Conservation (phyloP, 192 early-diverging fungal genomes). For the Chytriomyces sp. region DNA sequence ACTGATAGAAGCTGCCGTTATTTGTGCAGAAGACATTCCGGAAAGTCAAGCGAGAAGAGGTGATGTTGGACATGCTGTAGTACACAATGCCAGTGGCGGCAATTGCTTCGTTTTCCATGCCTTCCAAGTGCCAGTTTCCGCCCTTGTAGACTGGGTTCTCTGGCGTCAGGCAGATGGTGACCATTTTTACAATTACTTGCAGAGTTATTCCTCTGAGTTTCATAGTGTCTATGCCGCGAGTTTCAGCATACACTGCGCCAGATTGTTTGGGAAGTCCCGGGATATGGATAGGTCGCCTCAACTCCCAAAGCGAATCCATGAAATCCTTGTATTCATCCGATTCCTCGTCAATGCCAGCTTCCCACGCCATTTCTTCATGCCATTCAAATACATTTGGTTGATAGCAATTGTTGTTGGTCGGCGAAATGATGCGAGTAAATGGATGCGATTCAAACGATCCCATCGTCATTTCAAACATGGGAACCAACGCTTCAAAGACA, state of each 20-base stretch:
- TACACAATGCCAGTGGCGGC: conserved; percentile 77
- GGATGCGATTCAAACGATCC: not conserved
- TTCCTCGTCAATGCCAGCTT: no score
- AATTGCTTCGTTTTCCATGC: conserved; percentile 72
- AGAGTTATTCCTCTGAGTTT: conserved; percentile 45
- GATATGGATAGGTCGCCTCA: conserved; percentile 2
- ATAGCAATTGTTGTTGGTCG: conserved; percentile 5
- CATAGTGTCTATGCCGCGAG: conserved; percentile 36
- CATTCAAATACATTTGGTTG: conserved; percentile 2
- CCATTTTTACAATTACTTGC: conserved; percentile 75
- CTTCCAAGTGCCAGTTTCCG: conserved; percentile 74
- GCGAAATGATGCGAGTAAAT: not conserved
- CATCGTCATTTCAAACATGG: conserved; percentile 61
- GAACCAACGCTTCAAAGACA: conserved; percentile 62
- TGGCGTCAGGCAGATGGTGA: conserved; percentile 69
- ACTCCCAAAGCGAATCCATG: conserved; percentile 31
- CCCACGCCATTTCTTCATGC: not conserved
- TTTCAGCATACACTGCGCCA: no score
- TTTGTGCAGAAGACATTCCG: conserved; percentile 33
- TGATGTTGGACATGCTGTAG: conserved; percentile 73
- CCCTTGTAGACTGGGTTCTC: conserved; percentile 63
- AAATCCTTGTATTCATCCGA: conserved; percentile 24
- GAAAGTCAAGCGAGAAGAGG: conserved; percentile 63
- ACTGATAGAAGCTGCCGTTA: conserved; percentile 26
- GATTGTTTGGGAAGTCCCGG: no score